phyloP scores from a whole-genome alignment of 176 grass and related monocot species.

The Zea luxurians region DNA sequence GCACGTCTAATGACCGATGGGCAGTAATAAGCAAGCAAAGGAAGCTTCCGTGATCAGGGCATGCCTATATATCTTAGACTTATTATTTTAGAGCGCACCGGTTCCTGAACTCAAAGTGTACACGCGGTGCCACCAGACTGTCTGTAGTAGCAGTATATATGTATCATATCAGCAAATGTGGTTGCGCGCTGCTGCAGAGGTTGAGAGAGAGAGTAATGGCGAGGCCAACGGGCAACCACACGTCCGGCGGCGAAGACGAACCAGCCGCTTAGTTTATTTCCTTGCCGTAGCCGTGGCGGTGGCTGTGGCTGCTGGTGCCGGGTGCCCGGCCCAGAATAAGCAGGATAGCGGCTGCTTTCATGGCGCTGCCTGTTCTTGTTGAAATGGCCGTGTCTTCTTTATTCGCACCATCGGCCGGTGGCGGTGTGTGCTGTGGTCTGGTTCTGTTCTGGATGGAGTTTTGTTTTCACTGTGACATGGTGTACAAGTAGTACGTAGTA shows the following conservation, averaged over 20 bases:
- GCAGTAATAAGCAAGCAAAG: background rate
- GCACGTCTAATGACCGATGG: background rate
- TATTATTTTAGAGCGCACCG: background rate
- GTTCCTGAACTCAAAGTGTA: background rate
- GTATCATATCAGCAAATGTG: background rate
- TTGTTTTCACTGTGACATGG: slow-evolving; percentile 4
- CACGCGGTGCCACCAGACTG: background rate
- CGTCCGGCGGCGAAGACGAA: slow-evolving; percentile 3
- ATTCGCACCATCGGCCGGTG: no score
- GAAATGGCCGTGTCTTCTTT: background rate
- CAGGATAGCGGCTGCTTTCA: slow-evolving; percentile 18
- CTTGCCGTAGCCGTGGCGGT: slow-evolving; percentile 10
- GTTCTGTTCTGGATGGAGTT: background rate
- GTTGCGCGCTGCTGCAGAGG: background rate
- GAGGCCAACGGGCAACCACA: slow-evolving; percentile 18
- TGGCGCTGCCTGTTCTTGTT: slow-evolving; percentile 17
- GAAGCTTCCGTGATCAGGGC: slow-evolving; percentile 24
- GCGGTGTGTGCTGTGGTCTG: background rate
- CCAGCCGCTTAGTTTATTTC: slow-evolving; percentile 35
- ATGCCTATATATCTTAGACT: no score
- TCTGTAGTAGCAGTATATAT: background rate
- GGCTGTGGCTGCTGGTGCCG: no score
- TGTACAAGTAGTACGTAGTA: background rate
- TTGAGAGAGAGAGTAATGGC: slow-evolving; percentile 15
- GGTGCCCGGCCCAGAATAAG: background rate